Evolutionary conservation across 768 basidiomycete species (phyloP), one percentile per base, ranked within the genome.

Genomic region (Tricholoma furcatifolium): DNA sequence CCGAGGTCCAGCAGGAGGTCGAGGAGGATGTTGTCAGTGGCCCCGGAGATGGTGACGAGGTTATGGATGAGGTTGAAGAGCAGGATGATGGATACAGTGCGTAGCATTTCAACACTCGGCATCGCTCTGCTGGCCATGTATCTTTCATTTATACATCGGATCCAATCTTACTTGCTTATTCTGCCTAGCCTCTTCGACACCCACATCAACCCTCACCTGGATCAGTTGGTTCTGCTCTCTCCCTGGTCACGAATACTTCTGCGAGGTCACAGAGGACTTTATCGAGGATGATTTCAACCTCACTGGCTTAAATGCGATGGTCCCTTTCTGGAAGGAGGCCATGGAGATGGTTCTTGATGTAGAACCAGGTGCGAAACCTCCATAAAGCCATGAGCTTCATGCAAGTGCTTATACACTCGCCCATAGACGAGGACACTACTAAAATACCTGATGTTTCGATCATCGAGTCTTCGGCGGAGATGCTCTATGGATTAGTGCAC

Each of bases 301-400:
- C 35, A 99, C 97, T 5, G 97, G 97, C 6, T 72, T 99, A 67
- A 96, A 94, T 65, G 81, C 82, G 30, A 86, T 95, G 86, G 97
- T 98, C 15, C 97, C 97, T 7, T 99, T 99, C 68, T 99, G 96
- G 93, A 98, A 98, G 69, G 97, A 99, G 69, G 97, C 97, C 41
- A 91, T 99, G 88, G 97, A 99, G 75, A 99, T 99, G 97, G 93
- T 99, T 14, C 72, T 99, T 60, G 97, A 99, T 73, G 96, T 98
- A 48, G 97, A 99, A 72, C 93, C 97, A 77, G 94, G 96, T 95
- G 67, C 69, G 86, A 59, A 60, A 48, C 43, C 23, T 40, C 32
- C 38, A 31, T 32, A 31, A 32, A 21, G 12, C 43, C 17, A 34
- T 24, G 31, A 27, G 30, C 24, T 30, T 48, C 15, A 43, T 41